Evolutionary conservation across 176 grass and related monocot species (phyloP), one percentile per base, ranked within the genome.

Genomic region (Phragmites australis): DNA sequence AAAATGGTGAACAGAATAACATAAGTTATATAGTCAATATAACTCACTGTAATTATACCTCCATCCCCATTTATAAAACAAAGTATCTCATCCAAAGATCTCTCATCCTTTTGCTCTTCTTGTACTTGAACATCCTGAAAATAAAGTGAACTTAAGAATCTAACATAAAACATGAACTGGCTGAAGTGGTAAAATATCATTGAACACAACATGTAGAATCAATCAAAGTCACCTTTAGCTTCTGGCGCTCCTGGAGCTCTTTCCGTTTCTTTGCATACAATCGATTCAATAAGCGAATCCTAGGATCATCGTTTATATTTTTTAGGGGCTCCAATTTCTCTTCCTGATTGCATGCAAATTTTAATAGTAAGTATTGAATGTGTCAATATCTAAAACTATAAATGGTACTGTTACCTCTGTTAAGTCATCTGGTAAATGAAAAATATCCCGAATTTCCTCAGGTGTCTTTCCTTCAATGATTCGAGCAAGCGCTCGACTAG

Each of bases 281-380:
- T 56, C 97, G 88, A 76, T 99, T 99, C 72, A 99, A 89, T 79
- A 99, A 77, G 27, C 97, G 88, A 77, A 99, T 99, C 72, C 97
- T 90, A 68, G 93, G 93, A 84, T 99, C 97, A 77, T 96, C 97
- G 68, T 96, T 99, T 84, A 92, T 82, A 90, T 99, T 99, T 78
- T 99, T 99, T 68, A 99, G 76, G 40, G 97, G 97, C 82, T 99
- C 97, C 82, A 99, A 91, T 86, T 99, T 99, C 89, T 99, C 97
- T 90, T 99, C 97, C 97, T 99, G 88, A 54, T 83, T 84, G 80
- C 18, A 89, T 42, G 51, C 1, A 84, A 91, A 55, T 65, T 53
- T 71, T 48, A 12, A 73, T 3, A 70, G 45, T 78, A 83, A 90
- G 77, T 52, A 76, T 66, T 21, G 34, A 63, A 65, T 21, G 75